Percentiles rank a stretch among this genome's conserved stretches.
Evolutionary conservation across 2,329 filamentous ascomycete species (phyloP).

Genomic region (Geosmithia putterillii): DNA sequence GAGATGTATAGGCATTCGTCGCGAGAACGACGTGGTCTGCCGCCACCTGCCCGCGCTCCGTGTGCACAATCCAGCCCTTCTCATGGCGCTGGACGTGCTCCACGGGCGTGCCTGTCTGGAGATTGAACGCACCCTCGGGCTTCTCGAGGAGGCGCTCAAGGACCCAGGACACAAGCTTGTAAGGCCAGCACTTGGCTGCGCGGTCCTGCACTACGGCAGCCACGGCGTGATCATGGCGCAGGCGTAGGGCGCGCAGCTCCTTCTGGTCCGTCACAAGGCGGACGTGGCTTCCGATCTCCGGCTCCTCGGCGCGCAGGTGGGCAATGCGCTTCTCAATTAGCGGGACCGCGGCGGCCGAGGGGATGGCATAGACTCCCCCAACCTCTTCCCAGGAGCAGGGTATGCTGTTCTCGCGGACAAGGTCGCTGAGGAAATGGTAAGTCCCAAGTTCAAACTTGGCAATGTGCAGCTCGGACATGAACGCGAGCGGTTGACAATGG

Average conservation of each 20-base stretch:
- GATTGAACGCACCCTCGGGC: conserved; percentile 40
- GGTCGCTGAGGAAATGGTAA: conserved; percentile 43
- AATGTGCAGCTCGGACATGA: conserved; percentile 45
- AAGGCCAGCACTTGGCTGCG: conserved; percentile 67
- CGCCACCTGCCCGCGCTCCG: conserved; percentile 51
- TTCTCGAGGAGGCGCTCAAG: conserved; percentile 43
- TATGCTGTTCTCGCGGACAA: conserved; percentile 45
- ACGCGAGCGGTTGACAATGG: conserved; percentile 65
- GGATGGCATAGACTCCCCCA: conserved; percentile 52
- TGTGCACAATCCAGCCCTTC: conserved; percentile 48
- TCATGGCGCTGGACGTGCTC: conserved; percentile 27
- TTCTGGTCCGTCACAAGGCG: conserved; percentile 23
- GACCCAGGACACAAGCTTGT: conserved; percentile 67
- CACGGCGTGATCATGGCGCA: conserved; percentile 23
- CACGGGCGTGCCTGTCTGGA: conserved; percentile 64
- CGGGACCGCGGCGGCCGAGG: conserved; percentile 40
- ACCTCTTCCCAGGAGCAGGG: conserved; percentile 58
- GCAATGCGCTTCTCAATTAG: conserved; percentile 37
- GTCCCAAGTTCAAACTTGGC: conserved; percentile 63
- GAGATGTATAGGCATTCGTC: conserved; percentile 75
- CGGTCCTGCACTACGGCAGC: conserved; percentile 53
- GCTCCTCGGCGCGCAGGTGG: conserved; percentile 34
- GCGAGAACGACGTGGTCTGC: conserved; percentile 59
- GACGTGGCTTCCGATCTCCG: conserved; percentile 41
- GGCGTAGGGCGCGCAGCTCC: conserved; percentile 35